Evolutionary conservation across 805 yeast species (phyloP), one percentile per base, ranked within the genome.

Genomic region (Metschnikowia lunata): DNA sequence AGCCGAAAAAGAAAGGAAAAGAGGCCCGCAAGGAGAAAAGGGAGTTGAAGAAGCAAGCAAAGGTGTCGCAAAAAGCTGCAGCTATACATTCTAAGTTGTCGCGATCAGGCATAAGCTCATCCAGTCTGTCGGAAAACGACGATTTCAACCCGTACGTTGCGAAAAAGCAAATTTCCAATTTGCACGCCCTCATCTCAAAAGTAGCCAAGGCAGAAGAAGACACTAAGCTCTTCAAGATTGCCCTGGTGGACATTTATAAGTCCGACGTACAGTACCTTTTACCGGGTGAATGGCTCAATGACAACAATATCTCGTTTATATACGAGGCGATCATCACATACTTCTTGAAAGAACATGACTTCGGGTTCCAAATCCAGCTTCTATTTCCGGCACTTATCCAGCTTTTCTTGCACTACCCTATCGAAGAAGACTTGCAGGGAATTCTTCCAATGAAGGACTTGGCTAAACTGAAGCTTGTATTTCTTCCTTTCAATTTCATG

Each of bases 251-350:
- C 0, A 61, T 84, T 2, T 79, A 79, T 54, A 68, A 71, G 42
- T 77, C 76, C 18, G 93, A 86, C 56, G 50, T 83, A 8, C 67
- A 64, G 36, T 81, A 78, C 51, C 60, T 85, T 12, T 64, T 70
- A 40, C 80, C 82, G 14, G 85, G 77, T 30, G 83, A 83, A 56
- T 85, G 93, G 91, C 64, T 85, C 28, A 82, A 81, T 54, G 91
- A 85, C 56, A 82, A 82, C 54, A 79, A 83, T 52, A 74, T 85
- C 32, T 67, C 84, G 0, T 77, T 83, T 43, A 62, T 82, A 14
- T 85, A 72, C 59, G 88, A 83, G 56, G 71, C 73, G 46, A 48
- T 67, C 34, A 41, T 35, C 39, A 57, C 59, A 30, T 40, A 48
- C 18, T 62, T 62, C 42, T 43, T 65, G n/a, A 47, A 54, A 11